phyloP scores from a whole-genome alignment of 805 yeast species.

The Torulaspora maleeae region DNA sequence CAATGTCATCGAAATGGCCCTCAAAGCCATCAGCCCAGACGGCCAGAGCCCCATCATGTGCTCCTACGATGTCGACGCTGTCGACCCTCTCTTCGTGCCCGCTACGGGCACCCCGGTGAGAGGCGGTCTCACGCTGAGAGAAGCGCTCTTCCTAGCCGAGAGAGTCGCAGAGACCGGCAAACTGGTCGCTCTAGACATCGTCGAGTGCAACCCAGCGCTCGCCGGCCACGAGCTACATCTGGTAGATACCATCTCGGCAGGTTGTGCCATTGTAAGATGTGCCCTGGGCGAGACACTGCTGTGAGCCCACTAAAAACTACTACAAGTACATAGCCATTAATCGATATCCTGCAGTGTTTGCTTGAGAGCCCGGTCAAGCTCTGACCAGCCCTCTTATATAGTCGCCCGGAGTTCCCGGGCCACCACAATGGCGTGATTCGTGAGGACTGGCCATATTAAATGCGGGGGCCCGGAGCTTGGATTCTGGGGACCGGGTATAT shows the following conservation, averaged over 20 bases:
- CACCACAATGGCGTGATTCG: not conserved
- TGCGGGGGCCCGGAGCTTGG: not conserved
- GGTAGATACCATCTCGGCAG: slow-evolving; percentile 81
- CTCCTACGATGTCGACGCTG: slow-evolving; percentile 94
- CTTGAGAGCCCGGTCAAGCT: not conserved
- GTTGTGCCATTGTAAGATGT: slow-evolving; percentile 86
- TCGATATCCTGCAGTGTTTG: not conserved
- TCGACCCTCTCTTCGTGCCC: slow-evolving; percentile 90
- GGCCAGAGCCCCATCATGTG: slow-evolving; percentile 75
- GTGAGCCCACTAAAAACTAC: slow-evolving; percentile 5
- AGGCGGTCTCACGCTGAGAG: slow-evolving; percentile 92
- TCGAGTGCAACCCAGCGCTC: slow-evolving; percentile 87
- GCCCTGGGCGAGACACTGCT: slow-evolving; percentile 86
- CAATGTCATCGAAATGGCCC: slow-evolving; percentile 86
- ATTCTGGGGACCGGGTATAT: not conserved
- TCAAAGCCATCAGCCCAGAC: slow-evolving; percentile 69
- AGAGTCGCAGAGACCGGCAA: slow-evolving; percentile 88
- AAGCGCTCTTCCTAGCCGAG: slow-evolving; percentile 88
- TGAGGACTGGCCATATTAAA: not conserved
- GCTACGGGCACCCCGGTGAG: slow-evolving; percentile 98
- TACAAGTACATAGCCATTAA: too few species aligned
- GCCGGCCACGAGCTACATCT: slow-evolving; percentile 74
- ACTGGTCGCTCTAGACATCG: slow-evolving; percentile 82
- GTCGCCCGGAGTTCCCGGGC: slow-evolving; percentile 4
- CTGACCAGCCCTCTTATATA: not conserved